Percentiles rank a stretch among this genome's conserved stretches.
Conservation (phyloP, 2,329 filamentous ascomycete genomes). For the Trichoderma pleuroti region DNA sequence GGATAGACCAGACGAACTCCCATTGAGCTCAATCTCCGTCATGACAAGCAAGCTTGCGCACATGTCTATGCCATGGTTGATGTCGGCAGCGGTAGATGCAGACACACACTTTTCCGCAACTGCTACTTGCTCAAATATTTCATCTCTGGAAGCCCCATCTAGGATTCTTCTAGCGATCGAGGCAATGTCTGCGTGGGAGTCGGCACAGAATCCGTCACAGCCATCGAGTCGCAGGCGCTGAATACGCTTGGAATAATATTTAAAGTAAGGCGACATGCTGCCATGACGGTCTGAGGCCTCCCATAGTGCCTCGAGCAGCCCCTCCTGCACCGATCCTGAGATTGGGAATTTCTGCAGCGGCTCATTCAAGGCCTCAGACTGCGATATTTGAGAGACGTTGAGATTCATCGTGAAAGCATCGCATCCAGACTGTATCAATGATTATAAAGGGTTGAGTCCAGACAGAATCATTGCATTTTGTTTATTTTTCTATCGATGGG, state of each 20-base stretch:
- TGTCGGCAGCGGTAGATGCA: neutral
- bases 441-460: neutral
- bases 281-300: neutral
- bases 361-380: neutral
- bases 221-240: neutral
- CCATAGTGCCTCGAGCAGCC: neutral
- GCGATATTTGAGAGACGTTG: neutral
- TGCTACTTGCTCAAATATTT: neutral
- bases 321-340: neutral
- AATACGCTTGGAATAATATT: neutral
- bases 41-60: conserved; percentile 5
- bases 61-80: conserved; percentile 6
- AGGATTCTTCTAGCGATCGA: neutral
- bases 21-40: neutral
- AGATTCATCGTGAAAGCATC: neutral
- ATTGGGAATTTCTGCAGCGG: neutral
- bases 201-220: neutral
- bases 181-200: neutral
- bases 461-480: neutral
- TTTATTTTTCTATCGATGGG: neutral
- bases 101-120: neutral
- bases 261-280: neutral
- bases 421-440: too few relatives aligned
- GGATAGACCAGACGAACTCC: neutral
- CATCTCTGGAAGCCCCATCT: neutral